These are phyloP conservation scores for Lactarius hengduanensis DNA, from an alignment of 768 basidiomycete species.

Conservation along the genomic window DNA sequence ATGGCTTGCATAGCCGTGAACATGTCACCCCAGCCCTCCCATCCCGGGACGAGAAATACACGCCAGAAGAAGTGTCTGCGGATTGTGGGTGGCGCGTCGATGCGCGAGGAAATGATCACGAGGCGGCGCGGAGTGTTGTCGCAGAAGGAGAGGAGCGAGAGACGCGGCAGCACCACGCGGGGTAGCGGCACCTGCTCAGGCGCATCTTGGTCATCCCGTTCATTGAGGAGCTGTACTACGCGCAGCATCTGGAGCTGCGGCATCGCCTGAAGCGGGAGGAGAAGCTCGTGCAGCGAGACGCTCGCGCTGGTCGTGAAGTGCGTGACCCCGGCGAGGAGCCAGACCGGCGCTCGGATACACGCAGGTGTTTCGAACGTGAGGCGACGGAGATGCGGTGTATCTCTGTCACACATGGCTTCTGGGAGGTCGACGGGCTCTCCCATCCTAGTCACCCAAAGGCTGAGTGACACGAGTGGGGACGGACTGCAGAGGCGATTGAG, in stretches of 20 bases:
- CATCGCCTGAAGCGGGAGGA: slow-evolving; percentile 10
- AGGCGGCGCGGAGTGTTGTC: slow-evolving; percentile 11
- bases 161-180: slow-evolving; percentile 9
- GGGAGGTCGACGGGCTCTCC: slow-evolving; percentile 7
- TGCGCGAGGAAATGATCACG: slow-evolving; percentile 6
- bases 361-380: slow-evolving; percentile 9
- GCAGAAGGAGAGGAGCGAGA: slow-evolving; percentile 10
- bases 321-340: slow-evolving; percentile 13
- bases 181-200: not conserved
- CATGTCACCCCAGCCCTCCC: not conserved
- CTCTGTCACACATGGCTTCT: slow-evolving; percentile 5
- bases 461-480: slow-evolving; percentile 10
- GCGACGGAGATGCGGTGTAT: slow-evolving; percentile 10
- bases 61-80: slow-evolving; percentile 23
- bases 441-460: not conserved
- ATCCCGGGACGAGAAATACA: no score
- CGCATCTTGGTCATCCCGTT: not conserved
- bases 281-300: not conserved
- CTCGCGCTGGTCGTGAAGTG: slow-evolving; percentile 19
- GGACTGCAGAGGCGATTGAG: not conserved
- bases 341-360: slow-evolving; percentile 11
- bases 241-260: slow-evolving; percentile 17
- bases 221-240: not conserved
- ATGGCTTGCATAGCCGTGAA: not conserved
- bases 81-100: slow-evolving; percentile 13